A percentile compares a stretch with the other conserved stretches of the same genome.
Evolutionary conservation across 345 rosid genomes (phyloP).

Genomic region (Brassica rapa): DNA sequence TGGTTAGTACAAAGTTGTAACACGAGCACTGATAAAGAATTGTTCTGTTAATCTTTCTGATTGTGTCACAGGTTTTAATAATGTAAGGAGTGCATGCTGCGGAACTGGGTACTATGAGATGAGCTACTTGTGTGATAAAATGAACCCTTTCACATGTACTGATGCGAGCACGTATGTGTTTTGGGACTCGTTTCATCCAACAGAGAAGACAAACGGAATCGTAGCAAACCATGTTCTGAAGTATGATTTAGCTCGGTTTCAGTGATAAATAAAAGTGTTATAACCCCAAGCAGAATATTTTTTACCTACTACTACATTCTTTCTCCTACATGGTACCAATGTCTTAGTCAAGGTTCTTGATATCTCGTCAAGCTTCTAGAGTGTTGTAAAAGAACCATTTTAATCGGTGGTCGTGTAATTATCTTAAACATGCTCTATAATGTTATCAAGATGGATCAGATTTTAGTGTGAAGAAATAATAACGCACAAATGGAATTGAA

Average conservation of each 20-base stretch:
- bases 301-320: not conserved
- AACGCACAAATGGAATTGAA: not conserved
- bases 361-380: slow-evolving; percentile 15
- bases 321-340: slow-evolving; percentile 1
- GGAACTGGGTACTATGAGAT: slow-evolving; percentile 71
- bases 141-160: slow-evolving; percentile 59
- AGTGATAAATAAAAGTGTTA: slow-evolving; percentile 31
- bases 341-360: not conserved
- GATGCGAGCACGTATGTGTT: slow-evolving; percentile 60
- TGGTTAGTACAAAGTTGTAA: slow-evolving; percentile 50
- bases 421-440: not conserved
- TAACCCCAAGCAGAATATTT: not conserved
- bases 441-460: slow-evolving; percentile 9
- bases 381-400: slow-evolving; percentile 15
- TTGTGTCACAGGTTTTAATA: slow-evolving; percentile 53
- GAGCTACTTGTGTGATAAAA: slow-evolving; percentile 57
- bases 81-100: slow-evolving; percentile 60
- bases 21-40: not conserved
- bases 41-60: not conserved
- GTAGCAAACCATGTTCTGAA: slow-evolving; percentile 47
- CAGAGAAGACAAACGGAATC: slow-evolving; percentile 58
- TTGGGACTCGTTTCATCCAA: slow-evolving; percentile 76
- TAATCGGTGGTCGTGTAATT: not conserved
- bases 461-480: not conserved
- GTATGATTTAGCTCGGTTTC: slow-evolving; percentile 45